Percentiles rank a stretch among this genome's conserved stretches.
Conservation (phyloP, 208 protist genomes). For the Naegleria lovaniensis region DNA sequence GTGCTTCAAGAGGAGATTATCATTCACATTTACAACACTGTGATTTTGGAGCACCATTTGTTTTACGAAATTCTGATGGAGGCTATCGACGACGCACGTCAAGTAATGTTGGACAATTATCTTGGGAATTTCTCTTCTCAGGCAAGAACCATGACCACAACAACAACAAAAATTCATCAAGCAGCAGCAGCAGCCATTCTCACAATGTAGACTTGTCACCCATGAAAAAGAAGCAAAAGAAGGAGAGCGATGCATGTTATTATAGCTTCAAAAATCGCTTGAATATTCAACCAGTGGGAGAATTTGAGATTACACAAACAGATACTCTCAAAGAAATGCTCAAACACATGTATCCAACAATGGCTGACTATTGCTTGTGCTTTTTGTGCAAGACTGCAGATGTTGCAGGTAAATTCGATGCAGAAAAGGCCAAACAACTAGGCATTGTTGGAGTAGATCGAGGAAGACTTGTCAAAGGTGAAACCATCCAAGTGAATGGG, state of each 20-base stretch:
- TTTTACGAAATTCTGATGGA: neutral
- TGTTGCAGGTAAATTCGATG: conserved; percentile 32
- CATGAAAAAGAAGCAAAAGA: neutral
- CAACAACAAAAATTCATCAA: no score
- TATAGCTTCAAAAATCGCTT: neutral
- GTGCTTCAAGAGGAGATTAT: neutral
- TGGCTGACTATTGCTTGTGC: neutral
- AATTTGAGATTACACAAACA: neutral
- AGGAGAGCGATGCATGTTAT: neutral
- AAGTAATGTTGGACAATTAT: neutral
- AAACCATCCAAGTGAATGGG: conserved; percentile 27
- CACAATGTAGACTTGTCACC: neutral
- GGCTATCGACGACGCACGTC: neutral
- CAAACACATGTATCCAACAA: neutral
- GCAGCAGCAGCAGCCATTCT: neutral
- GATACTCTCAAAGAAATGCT: neutral
- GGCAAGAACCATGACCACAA: neutral
- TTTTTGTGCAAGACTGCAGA: conserved; percentile 16
- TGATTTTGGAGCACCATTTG: neutral
- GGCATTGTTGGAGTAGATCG: conserved; percentile 8
- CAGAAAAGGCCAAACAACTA: conserved; percentile 15
- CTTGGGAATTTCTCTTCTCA: neutral
- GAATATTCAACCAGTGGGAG: neutral
- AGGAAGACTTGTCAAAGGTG: conserved; percentile 5
- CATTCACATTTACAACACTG: neutral